A percentile compares a stretch with the other conserved stretches of the same genome.
These are phyloP conservation scores for Planoprotostelium fungivorum DNA, from an alignment of 78 protist genomes.

Conservation along the genomic window DNA sequence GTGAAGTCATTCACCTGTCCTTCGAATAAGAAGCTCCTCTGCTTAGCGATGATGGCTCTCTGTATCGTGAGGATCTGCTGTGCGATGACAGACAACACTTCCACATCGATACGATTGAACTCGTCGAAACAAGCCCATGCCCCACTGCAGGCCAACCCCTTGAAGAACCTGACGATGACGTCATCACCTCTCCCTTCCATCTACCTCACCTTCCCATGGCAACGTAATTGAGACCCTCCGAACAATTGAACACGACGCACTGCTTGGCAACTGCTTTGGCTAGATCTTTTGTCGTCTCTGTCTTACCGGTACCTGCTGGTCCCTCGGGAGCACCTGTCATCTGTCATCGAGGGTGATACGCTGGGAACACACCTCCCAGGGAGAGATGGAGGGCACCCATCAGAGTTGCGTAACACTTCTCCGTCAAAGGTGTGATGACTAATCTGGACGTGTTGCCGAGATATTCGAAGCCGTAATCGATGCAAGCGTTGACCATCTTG, in stretches of 20 bases:
- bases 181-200: no score
- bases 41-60: conserved; percentile 51
- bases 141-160: conserved; percentile 95
- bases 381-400: conserved; percentile 85
- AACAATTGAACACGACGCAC: conserved; percentile 94
- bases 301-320: conserved; percentile 99
- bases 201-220: conserved; percentile 80
- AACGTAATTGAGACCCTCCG: conserved; percentile 93
- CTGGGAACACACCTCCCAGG: conserved; percentile 85
- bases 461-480: conserved; percentile 94
- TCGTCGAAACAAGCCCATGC: conserved; percentile 99
- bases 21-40: neutral
- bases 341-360: neutral
- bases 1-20: neutral
- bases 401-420: conserved; percentile 82
- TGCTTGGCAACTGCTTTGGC: conserved; percentile 87
- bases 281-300: conserved; percentile 94
- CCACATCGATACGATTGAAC: conserved; percentile 98
- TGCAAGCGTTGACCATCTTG: conserved; percentile 83
- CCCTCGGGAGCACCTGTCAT: conserved; percentile 81
- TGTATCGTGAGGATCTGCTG: conserved; percentile 98
- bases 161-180: conserved; percentile 86
- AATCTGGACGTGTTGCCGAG: conserved; percentile 93
- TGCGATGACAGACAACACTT: conserved; percentile 93
- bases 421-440: conserved; percentile 94